Evolutionary conservation across 164 flowering plant genomes (phyloP).

Genomic region (Taxillus chinensis): DNA sequence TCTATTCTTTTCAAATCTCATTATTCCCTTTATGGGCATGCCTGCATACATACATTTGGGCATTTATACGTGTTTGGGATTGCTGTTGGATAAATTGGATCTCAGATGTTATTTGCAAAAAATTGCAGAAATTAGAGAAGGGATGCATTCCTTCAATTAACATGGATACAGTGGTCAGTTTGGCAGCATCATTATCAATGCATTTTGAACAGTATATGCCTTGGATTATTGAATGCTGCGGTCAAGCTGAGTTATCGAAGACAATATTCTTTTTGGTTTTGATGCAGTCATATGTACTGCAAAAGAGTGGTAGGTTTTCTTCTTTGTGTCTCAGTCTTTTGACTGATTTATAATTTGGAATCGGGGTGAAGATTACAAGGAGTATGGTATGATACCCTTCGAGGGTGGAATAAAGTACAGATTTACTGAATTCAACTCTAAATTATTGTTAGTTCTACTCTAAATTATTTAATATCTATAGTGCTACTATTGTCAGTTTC

Average conservation of each 20-base stretch:
- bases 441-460: too few relatives aligned
- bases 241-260: slow-evolving; percentile 37
- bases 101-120: not conserved
- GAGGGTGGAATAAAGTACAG: too few relatives aligned
- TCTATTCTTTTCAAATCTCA: too few relatives aligned
- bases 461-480: too few relatives aligned
- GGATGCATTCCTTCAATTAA: slow-evolving; percentile 36
- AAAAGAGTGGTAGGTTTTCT: slow-evolving; percentile 15
- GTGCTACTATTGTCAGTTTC: too few relatives aligned
- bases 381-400: too few relatives aligned
- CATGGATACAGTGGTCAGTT: slow-evolving; percentile 33
- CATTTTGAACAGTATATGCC: slow-evolving; percentile 37
- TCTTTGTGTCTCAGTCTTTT: slow-evolving; percentile 5
- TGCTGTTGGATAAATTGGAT: too few relatives aligned
- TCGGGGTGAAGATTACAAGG: too few relatives aligned
- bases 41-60: too few relatives aligned
- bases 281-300: slow-evolving; percentile 42
- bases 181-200: slow-evolving; percentile 39
- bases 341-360: not conserved
- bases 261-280: slow-evolving; percentile 52
- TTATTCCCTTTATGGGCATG: too few relatives aligned
- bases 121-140: slow-evolving; percentile 36
- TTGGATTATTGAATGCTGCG: slow-evolving; percentile 49
- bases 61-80: too few relatives aligned
- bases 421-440: too few relatives aligned